Base-by-base conservation (phyloP, 345 rosid genomes). In the Melastoma malabathricum region DNA sequence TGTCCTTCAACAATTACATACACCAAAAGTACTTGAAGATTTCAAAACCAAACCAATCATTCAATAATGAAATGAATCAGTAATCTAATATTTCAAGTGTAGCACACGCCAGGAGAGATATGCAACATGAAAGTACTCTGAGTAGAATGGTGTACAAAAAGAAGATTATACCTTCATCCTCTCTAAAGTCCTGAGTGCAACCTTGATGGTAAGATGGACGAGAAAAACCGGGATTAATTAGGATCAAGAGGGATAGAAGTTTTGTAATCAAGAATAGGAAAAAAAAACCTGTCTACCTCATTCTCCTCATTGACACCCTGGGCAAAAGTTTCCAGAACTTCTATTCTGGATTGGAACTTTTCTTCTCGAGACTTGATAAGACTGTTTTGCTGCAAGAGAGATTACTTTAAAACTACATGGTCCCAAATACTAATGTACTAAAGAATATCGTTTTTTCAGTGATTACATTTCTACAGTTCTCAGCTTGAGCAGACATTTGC, bases 281-380 rank as follows among this genome's bases (percentile, higher is more conserved):
- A 34, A 43, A 51, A 16, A 39, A 46, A 43, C 43, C 39, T 16
- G 54, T 59, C 15, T 65, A 92, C 98, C 90, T 75, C 79, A 44
- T 82, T 76, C 72, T 92, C 98, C 66, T 77, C 78, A 46, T 75
- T 61, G 39, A 80, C 62, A 60, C 97, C 97, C 56, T 72, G 69
- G 51, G 71, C 81, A 50, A 92, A 75, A 64, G 95, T 77, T 67
- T 87, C 98, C 55, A 87, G 73, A 18, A 73, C 81, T 66, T 68
- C 81, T 46, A 82, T 68, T 70, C 73, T 83, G 55, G 86, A 76
- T 57, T 72, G 86, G 65, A 75, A 84, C 75, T 81, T 92, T 59
- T 79, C 93, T 46, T 82, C 82, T 49, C 80, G 83, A 57, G 65
- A 76, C 61, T 72, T 76, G 56, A 66, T 69, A 62, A 82, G 70